Base-by-base conservation (phyloP, 2,329 filamentous ascomycete species). In the Alternaria novae-zelandiae region DNA sequence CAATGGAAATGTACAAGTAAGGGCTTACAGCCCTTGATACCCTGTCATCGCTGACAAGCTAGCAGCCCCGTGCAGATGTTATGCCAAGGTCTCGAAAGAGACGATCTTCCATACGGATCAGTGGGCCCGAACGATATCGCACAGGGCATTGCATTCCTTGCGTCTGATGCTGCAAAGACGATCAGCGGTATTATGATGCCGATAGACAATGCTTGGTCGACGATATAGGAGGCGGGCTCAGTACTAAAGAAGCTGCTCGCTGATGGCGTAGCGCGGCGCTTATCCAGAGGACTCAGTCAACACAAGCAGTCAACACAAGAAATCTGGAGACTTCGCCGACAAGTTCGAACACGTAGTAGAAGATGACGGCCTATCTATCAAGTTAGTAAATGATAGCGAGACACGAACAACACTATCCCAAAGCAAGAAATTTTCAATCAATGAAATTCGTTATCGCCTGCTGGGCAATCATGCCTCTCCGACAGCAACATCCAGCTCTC, bases 181-280 rank as follows among this genome's bases (percentile, higher is more conserved):
- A 36, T 36, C 32, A 36, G 32, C 32, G 32, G 32, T 36, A 36
- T 36, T 9, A 9, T 36, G 32, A 36, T 36, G 32, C 32, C 32
- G 32, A 36, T 36, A 36, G 70, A 73, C 43, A 65, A 67, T 11
- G 72, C 68, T n/a, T 73, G 70, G 72, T 73, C 65, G n/a, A 62
- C 53, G 8, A 26, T 55, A 26, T 55, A 32, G 30, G 30, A 32
- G 30, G 13, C 32, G 15, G 32, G 32, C 13, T n/a, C 30, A 15
- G 7, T 36, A 36, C 30, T 15, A 36, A 0, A 36, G 30, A 36
- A 36, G 30, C 30, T 36, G 30, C 13, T 15, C 13, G 30, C 30
- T 36, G 30, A 36, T 36, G 30, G 30, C 30, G 30, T 36, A 36
- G 30, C 30, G 30, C 13, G 13, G 30, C 32, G 32, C 13, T 5